Conservation (phyloP, 2,329 filamentous ascomycete species). For the Lojkania enalia region DNA sequence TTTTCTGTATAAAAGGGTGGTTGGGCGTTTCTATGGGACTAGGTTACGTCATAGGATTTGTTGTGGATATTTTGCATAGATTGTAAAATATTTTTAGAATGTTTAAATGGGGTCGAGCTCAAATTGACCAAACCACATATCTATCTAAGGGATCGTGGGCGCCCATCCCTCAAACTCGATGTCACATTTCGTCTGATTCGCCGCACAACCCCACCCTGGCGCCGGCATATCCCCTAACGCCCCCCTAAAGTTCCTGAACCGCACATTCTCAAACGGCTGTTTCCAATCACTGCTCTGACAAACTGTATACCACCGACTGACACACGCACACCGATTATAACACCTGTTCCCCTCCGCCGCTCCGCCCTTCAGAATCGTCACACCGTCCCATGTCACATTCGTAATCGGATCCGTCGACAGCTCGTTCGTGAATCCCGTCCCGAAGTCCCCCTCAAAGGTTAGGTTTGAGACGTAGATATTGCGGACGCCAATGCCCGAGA, state of each 20-base stretch:
- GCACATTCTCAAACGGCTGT: constrained; percentile 2
- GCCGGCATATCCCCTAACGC: background rate
- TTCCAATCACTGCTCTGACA: background rate
- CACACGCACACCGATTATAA: constrained; percentile 5
- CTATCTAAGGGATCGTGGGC: no score
- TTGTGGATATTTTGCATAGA: no score
- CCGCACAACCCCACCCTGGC: constrained; percentile 5
- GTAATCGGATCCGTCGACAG: background rate
- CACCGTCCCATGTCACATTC: constrained; percentile 14
- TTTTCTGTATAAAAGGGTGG: no score
- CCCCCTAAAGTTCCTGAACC: constrained; percentile 7
- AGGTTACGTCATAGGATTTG: no score
- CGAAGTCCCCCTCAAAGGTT: constrained; percentile 3
- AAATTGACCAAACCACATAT: no score
- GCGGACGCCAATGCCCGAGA: constrained; percentile 40
- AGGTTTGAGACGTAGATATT: constrained; percentile 9
- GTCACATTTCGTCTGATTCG: constrained; percentile 5
- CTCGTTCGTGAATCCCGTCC: constrained; percentile 5
- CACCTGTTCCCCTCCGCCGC: constrained; percentile 1
- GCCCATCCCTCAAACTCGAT: constrained; percentile 4
- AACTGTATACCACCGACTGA: background rate
- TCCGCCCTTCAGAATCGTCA: constrained; percentile 6
- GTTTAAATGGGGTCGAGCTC: no score
- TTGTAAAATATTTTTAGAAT: no score
- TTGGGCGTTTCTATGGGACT: no score